Conservation (phyloP, 2,329 filamentous ascomycete species). For the Penicillium griseofulvum region DNA sequence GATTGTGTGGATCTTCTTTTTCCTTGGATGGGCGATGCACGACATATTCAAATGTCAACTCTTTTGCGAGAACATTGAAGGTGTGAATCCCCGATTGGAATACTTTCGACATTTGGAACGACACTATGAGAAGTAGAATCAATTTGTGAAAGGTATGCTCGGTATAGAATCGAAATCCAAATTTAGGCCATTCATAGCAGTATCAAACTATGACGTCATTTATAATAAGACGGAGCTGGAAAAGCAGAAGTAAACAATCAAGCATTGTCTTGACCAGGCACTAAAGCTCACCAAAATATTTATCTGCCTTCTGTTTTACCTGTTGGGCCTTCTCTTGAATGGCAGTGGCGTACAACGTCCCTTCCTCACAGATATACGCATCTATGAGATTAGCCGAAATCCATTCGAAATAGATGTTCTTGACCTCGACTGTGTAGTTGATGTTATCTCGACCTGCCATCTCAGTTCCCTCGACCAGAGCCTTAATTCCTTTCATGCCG, state of each 20-base stretch:
- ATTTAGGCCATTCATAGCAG: background rate
- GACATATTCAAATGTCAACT: background rate
- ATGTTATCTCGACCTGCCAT: slow-evolving; percentile 8
- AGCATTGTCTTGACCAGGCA: no score
- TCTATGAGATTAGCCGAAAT: slow-evolving; percentile 53
- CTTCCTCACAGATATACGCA: slow-evolving; percentile 56
- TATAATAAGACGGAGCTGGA: background rate
- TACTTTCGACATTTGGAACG: background rate
- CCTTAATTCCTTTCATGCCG: slow-evolving; percentile 24
- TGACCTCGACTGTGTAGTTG: slow-evolving; percentile 33
- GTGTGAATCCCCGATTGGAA: background rate
- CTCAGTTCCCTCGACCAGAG: slow-evolving; percentile 17
- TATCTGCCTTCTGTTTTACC: slow-evolving; percentile 17
- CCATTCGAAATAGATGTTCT: slow-evolving; percentile 62
- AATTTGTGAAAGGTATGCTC: background rate
- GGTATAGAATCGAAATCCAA: background rate
- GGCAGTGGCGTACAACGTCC: slow-evolving; percentile 31
- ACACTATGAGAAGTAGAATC: background rate
- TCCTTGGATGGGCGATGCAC: background rate
- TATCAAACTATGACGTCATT: slow-evolving; percentile 1
- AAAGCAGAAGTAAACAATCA: background rate
- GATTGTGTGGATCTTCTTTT: background rate
- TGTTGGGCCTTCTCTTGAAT: slow-evolving; percentile 26
- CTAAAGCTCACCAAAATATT: slow-evolving; percentile 22
- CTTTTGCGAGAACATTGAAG: background rate